Evolutionary conservation across 225 moss, liverwort and hornwort species (phyloP).

Genomic region (Marchantia polymorpha): DNA sequence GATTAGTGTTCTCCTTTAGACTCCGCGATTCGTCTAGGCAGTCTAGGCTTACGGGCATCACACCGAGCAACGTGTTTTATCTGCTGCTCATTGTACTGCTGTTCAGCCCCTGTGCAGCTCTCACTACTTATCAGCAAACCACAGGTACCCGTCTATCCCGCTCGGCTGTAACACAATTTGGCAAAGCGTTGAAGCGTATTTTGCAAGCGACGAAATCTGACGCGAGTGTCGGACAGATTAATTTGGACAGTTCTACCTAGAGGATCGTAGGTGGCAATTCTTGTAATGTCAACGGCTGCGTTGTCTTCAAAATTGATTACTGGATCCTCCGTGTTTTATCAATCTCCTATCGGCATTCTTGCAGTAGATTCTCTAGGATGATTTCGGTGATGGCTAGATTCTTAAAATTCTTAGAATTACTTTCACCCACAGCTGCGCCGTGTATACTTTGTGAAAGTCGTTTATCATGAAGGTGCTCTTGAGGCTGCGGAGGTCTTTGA

Average conservation of each 20-base stretch:
- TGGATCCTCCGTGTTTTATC: neutral
- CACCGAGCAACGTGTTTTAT: constrained; percentile 9
- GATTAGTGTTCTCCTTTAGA: constrained; percentile 27
- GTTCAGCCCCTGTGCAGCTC: constrained; percentile 22
- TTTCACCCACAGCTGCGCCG: no score
- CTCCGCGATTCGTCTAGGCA: constrained; percentile 7
- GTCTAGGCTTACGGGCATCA: neutral
- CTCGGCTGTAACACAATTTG: neutral
- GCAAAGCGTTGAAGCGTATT: neutral
- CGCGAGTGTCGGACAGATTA: neutral
- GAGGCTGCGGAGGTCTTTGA: no score
- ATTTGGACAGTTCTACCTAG: neutral
- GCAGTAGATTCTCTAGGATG: no score
- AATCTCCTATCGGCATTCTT: no score
- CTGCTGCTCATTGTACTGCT: constrained; percentile 20
- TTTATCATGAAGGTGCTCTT: no score
- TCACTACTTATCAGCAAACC: constrained; percentile 30
- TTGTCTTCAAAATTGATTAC: neutral
- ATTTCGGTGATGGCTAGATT: no score
- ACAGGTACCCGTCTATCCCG: constrained; percentile 26
- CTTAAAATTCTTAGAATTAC: no score
- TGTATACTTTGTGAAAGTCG: no score
- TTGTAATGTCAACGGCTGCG: neutral
- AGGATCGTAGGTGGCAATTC: neutral
- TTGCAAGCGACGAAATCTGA: neutral